These are phyloP conservation scores for Neurospora sp. DNA, from an alignment of 495 filamentous ascomycete species.

Conservation along the genomic window DNA sequence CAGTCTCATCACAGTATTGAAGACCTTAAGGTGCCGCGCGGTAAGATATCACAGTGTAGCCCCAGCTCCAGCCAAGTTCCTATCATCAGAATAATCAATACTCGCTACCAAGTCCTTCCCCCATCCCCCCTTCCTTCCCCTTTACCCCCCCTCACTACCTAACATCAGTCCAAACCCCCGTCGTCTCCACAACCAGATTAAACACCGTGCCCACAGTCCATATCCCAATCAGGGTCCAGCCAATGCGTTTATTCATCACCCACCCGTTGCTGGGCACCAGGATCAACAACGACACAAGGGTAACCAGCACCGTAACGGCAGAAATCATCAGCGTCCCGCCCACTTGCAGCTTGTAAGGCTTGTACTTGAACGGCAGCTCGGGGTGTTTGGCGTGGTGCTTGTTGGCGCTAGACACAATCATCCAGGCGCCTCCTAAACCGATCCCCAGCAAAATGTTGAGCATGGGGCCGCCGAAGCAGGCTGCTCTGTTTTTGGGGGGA, in stretches of 20 bases:
- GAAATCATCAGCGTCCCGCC: slow-evolving; percentile 75
- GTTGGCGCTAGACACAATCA: slow-evolving; percentile 55
- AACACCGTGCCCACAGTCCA: slow-evolving; percentile 77
- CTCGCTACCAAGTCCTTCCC: too few species aligned
- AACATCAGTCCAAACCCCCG: slow-evolving; percentile 39
- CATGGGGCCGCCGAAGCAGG: slow-evolving; percentile 96
- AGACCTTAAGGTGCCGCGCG: too few species aligned
- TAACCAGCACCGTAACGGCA: slow-evolving; percentile 68
- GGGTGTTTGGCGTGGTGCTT: slow-evolving; percentile 49
- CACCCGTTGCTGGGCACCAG: slow-evolving; percentile 79
- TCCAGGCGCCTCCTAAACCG: slow-evolving; percentile 77
- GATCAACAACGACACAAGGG: slow-evolving; percentile 66
- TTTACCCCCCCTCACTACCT: neutral
- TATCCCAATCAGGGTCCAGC: slow-evolving; percentile 69
- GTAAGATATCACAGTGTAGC: too few species aligned
- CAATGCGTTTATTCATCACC: slow-evolving; percentile 79
- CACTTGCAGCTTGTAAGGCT: slow-evolving; percentile 71
- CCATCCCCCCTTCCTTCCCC: too few species aligned
- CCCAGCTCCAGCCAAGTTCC: too few species aligned
- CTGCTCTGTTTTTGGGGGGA: slow-evolving; percentile 34
- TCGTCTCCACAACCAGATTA: slow-evolving; percentile 76
- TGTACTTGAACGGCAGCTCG: slow-evolving; percentile 36
- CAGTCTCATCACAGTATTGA: too few species aligned
- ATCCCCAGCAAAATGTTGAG: slow-evolving; percentile 95
- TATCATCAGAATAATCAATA: too few species aligned